Evolutionary conservation across 1,284 basidiomycete genomes (phyloP), one percentile per base, ranked within the genome.

Genomic region (Trichosporon sp.): DNA sequence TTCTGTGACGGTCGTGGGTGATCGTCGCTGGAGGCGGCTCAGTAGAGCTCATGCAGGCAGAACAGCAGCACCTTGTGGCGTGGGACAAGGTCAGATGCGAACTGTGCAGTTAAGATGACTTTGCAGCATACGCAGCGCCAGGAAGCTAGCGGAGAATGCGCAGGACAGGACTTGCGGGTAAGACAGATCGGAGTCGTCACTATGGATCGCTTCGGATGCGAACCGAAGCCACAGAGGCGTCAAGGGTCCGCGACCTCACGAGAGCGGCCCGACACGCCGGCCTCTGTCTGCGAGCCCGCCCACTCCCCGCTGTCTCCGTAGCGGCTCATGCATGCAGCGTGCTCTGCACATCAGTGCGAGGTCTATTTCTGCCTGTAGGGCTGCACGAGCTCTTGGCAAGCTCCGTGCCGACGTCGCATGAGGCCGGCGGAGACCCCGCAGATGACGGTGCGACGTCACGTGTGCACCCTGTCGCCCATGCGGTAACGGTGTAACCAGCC

Each of bases 401-500:
- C 21, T 60, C 56, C 56, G 29, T 32, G 29, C 56, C 56, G 56
- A 31, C 18, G 27, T 60, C 56, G 56, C 56, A 60, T 60, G 56
- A 60, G 29, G 56, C 56, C 56, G 56, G 56, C 29, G 56, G 56
- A 32, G 56, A 31, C 56, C 27, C 56, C 56, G 56, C 56, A 51
- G 21, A 13, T 9, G 15, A 42, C 15, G 12, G 38, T 29, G 42
- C 44, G 64, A 51, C 29, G 31, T 27, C 29, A 51, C 44, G 29
- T 65, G 64, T 31, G n/a, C 3, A 29, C 18, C 23, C 12, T 51
- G 9, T 51, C 21, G 47, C 56, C 27, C 56, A 31, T 31, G 56
- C 56, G 56, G 56, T 60, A 31, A 60, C 56, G 56, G 32, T 60
- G 56, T 60, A 18, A 60, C 56, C 56, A 60, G 27, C 56, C 56